A percentile compares a stretch with the other conserved stretches of the same genome.
phyloP scores from a whole-genome alignment of 1,139 yeast genomes.

The Geotrichum histeridarum region DNA sequence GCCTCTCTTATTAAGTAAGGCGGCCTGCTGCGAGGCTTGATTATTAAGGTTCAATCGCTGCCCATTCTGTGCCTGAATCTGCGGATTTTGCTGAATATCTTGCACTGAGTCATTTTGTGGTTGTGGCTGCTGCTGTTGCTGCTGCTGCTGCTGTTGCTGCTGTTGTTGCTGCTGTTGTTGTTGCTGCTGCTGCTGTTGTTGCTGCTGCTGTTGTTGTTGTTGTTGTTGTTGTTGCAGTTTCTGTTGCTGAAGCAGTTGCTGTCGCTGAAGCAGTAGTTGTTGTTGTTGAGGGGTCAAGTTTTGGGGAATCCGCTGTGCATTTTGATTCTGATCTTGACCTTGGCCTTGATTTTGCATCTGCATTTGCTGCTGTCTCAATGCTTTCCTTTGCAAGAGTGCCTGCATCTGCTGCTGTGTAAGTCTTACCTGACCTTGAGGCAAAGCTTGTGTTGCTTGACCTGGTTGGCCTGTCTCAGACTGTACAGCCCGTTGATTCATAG shows the following conservation, averaged over 20 bases:
- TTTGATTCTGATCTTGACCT: neutral
- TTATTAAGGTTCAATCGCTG: conserved; percentile 23
- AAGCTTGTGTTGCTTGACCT: neutral
- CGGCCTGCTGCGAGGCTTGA: conserved; percentile 12
- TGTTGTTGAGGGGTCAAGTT: conserved; percentile 49
- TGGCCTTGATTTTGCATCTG: conserved; percentile 14
- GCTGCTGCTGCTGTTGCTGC: neutral
- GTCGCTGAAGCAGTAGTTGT: conserved; percentile 49
- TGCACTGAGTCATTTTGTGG: conserved; percentile 1
- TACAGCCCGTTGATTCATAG: neutral
- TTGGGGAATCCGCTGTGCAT: conserved; percentile 11
- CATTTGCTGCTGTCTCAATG: conserved; percentile 5
- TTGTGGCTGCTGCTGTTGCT: neutral
- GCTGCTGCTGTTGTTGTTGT: conserved; percentile 25
- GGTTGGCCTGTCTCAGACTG: neutral
- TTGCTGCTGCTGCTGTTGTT: conserved; percentile 10
- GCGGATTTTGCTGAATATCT: conserved; percentile 1
- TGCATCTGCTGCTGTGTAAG: conserved; percentile 17
- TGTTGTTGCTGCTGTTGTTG: conserved; percentile 2
- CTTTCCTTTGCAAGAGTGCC: conserved; percentile 3
- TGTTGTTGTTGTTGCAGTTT: conserved; percentile 29
- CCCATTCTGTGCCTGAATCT: neutral
- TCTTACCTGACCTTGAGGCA: conserved; percentile 12
- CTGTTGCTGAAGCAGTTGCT: conserved; percentile 39
- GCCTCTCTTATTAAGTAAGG: neutral